A percentile compares a stretch with the other conserved stretches of the same genome.
Evolutionary conservation across 768 basidiomycete genomes (phyloP).

Genomic region (Auriscalpium vulgare): DNA sequence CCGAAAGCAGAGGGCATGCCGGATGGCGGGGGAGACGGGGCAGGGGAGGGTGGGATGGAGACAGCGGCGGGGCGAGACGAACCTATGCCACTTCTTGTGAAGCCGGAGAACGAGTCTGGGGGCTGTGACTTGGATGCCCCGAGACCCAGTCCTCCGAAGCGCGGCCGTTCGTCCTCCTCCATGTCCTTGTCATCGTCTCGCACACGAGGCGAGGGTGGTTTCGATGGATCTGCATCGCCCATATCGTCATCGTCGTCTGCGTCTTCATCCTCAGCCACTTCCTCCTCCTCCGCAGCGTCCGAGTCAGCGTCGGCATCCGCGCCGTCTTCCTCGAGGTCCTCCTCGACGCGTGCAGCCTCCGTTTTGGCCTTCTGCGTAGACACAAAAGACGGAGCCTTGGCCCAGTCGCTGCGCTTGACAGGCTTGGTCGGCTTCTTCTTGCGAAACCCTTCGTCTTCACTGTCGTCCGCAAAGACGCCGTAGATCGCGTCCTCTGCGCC

Average conservation of each 20-base stretch:
- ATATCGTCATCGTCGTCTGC: conserved; percentile 30
- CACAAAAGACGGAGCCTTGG: conserved; percentile 72
- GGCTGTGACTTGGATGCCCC: conserved; percentile 20
- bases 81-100: conserved; percentile 37
- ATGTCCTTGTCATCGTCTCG: conserved; percentile 41
- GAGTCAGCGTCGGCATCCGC: conserved; percentile 31
- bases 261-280: conserved; percentile 21
- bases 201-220: conserved; percentile 48
- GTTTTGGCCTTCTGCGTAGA: conserved; percentile 24
- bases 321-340: conserved; percentile 25
- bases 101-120: conserved; percentile 21
- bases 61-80: conserved; percentile 23
- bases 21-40: conserved; percentile 37
- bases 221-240: conserved; percentile 44
- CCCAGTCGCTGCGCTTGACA: conserved; percentile 52
- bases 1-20: conserved; percentile 33
- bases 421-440: conserved; percentile 18
- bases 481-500: conserved; percentile 71
- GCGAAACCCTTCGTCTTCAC: conserved; percentile 36
- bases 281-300: conserved; percentile 24
- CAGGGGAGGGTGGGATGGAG: conserved; percentile 16
- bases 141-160: conserved; percentile 39
- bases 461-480: conserved; percentile 68
- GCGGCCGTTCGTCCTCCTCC: conserved; percentile 34
- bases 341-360: conserved; percentile 30